Percentiles rank a stretch among this genome's conserved stretches.
Evolutionary conservation across 306 rosid genomes (phyloP).

Genomic region (Fragaria iinumae): DNA sequence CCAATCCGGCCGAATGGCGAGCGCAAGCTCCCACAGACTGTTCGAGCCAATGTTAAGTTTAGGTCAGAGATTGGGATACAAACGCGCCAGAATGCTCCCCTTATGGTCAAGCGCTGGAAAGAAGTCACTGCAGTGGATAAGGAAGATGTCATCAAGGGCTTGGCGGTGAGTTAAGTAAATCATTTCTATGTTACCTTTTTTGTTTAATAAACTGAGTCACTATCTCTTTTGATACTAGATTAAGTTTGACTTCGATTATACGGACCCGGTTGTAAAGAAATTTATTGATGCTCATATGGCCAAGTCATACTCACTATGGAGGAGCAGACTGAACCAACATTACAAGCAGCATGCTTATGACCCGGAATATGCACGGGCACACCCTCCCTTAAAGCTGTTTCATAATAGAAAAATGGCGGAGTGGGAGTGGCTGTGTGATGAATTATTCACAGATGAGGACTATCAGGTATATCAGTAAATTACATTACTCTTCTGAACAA

Average conservation of each 20-base stretch:
- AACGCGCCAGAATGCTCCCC: background rate
- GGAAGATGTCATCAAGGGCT: background rate
- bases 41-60: background rate
- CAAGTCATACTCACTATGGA: background rate
- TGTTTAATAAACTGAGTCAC: background rate
- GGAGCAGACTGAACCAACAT: background rate
- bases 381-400: background rate
- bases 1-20: background rate
- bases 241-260: background rate
- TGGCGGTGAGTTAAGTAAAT: background rate
- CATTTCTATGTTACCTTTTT: background rate
- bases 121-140: background rate
- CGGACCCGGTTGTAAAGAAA: background rate
- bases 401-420: background rate
- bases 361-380: background rate
- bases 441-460: background rate
- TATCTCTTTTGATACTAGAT: background rate
- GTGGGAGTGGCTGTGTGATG: conserved; percentile 6
- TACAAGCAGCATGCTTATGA: conserved; percentile 7
- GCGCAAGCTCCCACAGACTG: background rate
- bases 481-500: background rate
- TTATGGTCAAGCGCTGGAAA: conserved; percentile 5
- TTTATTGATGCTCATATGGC: background rate
- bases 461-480: background rate
- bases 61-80: background rate